A percentile compares a stretch with the other conserved stretches of the same genome.
phyloP scores from a whole-genome alignment of 2,329 filamentous ascomycete genomes.

The Alternaria sp. region DNA sequence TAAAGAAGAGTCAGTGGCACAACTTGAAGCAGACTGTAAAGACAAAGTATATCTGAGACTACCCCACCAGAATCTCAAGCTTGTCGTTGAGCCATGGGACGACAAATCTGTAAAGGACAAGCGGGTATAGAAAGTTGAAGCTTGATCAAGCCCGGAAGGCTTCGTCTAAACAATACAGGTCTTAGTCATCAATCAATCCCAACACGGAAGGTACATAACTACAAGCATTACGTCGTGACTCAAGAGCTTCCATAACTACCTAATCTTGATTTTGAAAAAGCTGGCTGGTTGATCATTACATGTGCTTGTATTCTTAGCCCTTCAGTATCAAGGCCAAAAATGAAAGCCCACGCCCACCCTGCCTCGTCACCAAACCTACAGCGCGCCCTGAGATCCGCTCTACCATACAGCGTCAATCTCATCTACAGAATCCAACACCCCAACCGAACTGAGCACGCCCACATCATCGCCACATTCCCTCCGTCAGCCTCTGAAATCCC shows the following conservation, averaged over 20 bases:
- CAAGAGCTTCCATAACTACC: not conserved
- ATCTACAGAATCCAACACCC: slow-evolving; percentile 71
- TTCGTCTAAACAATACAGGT: not conserved
- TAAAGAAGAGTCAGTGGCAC: too few relatives aligned
- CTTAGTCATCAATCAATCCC: slow-evolving; percentile 13
- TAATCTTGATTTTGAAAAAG: too few relatives aligned
- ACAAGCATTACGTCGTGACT: not conserved
- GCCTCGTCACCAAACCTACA: slow-evolving; percentile 60
- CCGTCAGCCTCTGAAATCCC: slow-evolving; percentile 21
- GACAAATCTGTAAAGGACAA: too few relatives aligned
- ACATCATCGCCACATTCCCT: slow-evolving; percentile 53
- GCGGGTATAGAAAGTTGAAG: not conserved
- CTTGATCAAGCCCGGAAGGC: not conserved
- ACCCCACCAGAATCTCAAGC: too few relatives aligned
- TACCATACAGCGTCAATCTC: slow-evolving; percentile 69
- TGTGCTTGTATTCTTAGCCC: not conserved
- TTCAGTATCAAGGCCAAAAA: not conserved
- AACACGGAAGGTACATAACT: slow-evolving; percentile 13
- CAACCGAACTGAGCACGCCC: slow-evolving; percentile 51
- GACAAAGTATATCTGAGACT: too few relatives aligned
- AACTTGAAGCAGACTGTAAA: too few relatives aligned
- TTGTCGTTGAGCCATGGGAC: too few relatives aligned
- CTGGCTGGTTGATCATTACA: not conserved
- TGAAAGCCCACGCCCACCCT: slow-evolving; percentile 32
- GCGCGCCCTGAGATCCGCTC: slow-evolving; percentile 58